Conservation (phyloP, 768 basidiomycete genomes). For the Amanita rubescens region DNA sequence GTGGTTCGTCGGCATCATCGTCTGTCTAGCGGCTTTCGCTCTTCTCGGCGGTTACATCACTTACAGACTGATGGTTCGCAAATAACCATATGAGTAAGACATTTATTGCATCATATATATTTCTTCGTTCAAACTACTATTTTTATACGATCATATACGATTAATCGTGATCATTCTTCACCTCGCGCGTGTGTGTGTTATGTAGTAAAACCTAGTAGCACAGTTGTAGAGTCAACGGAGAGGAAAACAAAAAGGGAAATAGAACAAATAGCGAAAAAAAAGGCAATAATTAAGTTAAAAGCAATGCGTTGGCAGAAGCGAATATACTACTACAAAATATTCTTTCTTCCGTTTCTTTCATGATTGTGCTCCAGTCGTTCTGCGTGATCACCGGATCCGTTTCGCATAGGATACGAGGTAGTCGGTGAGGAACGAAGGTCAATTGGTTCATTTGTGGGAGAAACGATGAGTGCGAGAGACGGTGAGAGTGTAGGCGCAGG, state of each 20-base stretch:
- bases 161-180: conserved; percentile 2
- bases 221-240: background rate
- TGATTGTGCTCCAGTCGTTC: conserved; percentile 2
- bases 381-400: background rate
- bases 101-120: conserved; percentile 1
- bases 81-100: conserved; percentile 15
- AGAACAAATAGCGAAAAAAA: background rate
- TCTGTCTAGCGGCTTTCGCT: conserved; percentile 72
- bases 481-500: conserved; percentile 48
- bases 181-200: no score
- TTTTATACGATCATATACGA: conserved; percentile 3
- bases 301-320: background rate
- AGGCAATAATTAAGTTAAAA: conserved; percentile 5
- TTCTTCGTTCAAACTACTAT: no score
- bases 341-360: background rate
- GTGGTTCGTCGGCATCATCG: conserved; percentile 91
- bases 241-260: background rate
- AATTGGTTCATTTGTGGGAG: conserved; percentile 37
- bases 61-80: conserved; percentile 64
- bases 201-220: conserved; percentile 9
- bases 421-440: conserved; percentile 3
- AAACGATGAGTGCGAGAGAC: conserved; percentile 56
- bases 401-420: conserved; percentile 1
- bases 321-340: background rate
- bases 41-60: conserved; percentile 73